Percentiles rank a stretch among this genome's conserved stretches.
Conservation (phyloP, 2,329 filamentous ascomycete species). For the Diaporthe sp. region DNA sequence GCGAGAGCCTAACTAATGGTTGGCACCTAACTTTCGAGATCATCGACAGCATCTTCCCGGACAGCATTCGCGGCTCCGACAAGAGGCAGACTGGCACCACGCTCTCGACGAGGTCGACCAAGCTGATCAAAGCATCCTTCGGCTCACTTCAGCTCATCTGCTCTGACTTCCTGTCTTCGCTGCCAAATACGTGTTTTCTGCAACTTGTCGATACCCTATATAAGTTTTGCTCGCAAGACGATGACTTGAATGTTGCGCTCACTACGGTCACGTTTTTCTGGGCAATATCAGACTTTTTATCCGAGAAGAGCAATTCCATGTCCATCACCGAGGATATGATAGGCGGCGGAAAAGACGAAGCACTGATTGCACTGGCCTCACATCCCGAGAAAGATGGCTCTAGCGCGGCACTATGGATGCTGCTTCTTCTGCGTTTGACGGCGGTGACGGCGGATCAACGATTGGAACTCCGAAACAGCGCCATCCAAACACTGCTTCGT, state of each 20-base stretch:
- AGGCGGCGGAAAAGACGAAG: slow-evolving; percentile 66
- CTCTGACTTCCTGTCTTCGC: slow-evolving; percentile 88
- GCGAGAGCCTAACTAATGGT: slow-evolving; percentile 83
- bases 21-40: slow-evolving; percentile 91
- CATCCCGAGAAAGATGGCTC: slow-evolving; percentile 71
- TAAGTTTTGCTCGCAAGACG: slow-evolving; percentile 88
- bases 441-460: slow-evolving; percentile 78
- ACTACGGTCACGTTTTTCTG: slow-evolving; percentile 97
- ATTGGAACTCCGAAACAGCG: slow-evolving; percentile 84
- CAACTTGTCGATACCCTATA: slow-evolving; percentile 89
- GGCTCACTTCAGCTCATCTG: slow-evolving; percentile 91
- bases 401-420: slow-evolving; percentile 81
- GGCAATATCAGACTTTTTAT: slow-evolving; percentile 92
- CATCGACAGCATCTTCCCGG: slow-evolving; percentile 83
- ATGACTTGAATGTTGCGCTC: slow-evolving; percentile 94
- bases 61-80: slow-evolving; percentile 51
- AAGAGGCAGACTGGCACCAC: slow-evolving; percentile 49
- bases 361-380: slow-evolving; percentile 69
- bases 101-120: slow-evolving; percentile 72
- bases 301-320: slow-evolving; percentile 68
- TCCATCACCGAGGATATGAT: slow-evolving; percentile 70
- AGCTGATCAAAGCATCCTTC: slow-evolving; percentile 88
- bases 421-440: slow-evolving; percentile 78
- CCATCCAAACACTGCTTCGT: slow-evolving; percentile 89
- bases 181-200: slow-evolving; percentile 78